Base-by-base conservation (phyloP, 768 basidiomycete species). In the Mrakia frigida region DNA sequence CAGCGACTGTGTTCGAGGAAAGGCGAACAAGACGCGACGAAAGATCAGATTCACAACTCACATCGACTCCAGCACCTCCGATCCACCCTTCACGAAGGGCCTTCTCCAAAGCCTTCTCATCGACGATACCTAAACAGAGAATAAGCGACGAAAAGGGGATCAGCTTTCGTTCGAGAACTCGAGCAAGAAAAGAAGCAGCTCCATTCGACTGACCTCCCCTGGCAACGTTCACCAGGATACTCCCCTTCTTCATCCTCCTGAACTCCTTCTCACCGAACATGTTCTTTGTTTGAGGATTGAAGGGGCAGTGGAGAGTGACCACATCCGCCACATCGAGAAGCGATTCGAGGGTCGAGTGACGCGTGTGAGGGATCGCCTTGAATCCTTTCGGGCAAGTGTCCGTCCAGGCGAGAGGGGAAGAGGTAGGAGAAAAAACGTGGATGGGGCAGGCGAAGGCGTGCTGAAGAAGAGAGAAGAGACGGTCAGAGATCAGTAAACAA, bases 171-270 rank as follows among this genome's bases (percentile, higher is more conserved):
- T 13, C 43, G 11, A 14, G 6, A 56, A 25, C 28, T 25, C 25
- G 28, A 28, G 56, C 18, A 56, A 56, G 56, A 25, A 9, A 5
- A 7, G 16, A 52, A 23, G 5, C 23, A 16, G 6, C 16, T 23
- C 53, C n/a, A n/a, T n/a, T 3, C 56, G 23, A 56, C 56, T 56
- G 5, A 56, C 56, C 56, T 56, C 90, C 90, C 74, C 90, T 83
- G 1, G 88, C 88, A 0, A 89, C 89, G 79, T 91, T 92, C 80
- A 91, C 86, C 71, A 91, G 84, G 78, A 89, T 85, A 0, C 89
- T 87, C 2, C 87, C 85, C 0, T 85, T 82, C 80, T 90, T 89
- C 87, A 92, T 86, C 33, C 84, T 79, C 2, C 81, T 84, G 25
- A 90, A 82, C 74, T 90, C 88, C 11, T 82, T 78, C 7, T 83